phyloP scores from a whole-genome alignment of 1,139 yeast genomes.

The Yamadazyma atlantica region DNA sequence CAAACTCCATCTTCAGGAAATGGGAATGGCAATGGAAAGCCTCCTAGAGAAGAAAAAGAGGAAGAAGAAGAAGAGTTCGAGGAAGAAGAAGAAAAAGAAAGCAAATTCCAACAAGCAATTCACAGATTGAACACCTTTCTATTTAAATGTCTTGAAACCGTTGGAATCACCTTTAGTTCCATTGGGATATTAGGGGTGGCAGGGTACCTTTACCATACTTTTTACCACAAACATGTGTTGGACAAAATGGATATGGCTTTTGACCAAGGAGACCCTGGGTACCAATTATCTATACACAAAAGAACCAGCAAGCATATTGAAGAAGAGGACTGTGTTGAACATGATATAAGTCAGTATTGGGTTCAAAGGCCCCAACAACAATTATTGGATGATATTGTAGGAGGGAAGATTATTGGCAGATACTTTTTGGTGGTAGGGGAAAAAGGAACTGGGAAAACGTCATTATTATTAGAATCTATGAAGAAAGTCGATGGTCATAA shows the following conservation, averaged over 20 bases:
- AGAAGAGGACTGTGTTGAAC: conserved; percentile 18
- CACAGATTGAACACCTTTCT: conserved; percentile 13
- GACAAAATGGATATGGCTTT: conserved; percentile 68
- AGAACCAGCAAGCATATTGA: conserved; percentile 33
- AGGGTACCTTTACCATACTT: conserved; percentile 66
- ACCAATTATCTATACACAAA: conserved; percentile 54
- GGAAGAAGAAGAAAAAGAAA: conserved; percentile 15
- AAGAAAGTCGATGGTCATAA: conserved; percentile 61
- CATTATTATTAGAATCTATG: conserved; percentile 70
- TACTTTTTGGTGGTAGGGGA: conserved; percentile 78
- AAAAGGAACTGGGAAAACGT: conserved; percentile 85
- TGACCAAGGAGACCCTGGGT: conserved; percentile 66
- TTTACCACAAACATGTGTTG: conserved; percentile 60
- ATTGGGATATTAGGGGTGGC: conserved; percentile 69
- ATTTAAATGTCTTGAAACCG: conserved; percentile 65
- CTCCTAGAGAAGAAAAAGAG: conserved; percentile 11
- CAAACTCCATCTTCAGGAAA: conserved; percentile 9
- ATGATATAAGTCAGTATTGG: conserved; percentile 44
- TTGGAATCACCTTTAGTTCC: conserved; percentile 75
- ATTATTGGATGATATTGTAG: conserved; percentile 61
- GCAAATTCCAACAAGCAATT: conserved; percentile 13
- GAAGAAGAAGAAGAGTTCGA: conserved; percentile 14
- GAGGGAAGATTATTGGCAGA: conserved; percentile 64
- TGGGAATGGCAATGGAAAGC: conserved; percentile 8
- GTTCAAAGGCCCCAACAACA: conserved; percentile 71